These are phyloP conservation scores for Trametes maxima DNA, from an alignment of 768 basidiomycete genomes.

Conservation along the genomic window DNA sequence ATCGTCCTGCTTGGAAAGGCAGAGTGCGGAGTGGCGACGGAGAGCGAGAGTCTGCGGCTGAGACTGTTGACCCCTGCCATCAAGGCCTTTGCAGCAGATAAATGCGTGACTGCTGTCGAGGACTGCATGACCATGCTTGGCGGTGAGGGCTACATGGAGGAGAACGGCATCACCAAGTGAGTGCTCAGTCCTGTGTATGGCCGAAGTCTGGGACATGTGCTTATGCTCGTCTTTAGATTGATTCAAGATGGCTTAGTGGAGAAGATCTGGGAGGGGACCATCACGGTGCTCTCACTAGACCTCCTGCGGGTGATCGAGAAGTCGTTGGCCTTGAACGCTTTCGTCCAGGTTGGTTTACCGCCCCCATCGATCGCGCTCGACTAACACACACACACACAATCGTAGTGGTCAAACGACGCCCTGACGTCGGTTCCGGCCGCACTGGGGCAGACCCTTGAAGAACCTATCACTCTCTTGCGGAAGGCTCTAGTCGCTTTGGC, in stretches of 20 bases:
- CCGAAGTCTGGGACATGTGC: not conserved
- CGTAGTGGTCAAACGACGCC: conserved; percentile 55
- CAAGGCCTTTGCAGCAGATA: conserved; percentile 72
- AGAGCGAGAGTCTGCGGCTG: conserved; percentile 53
- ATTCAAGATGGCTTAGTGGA: conserved; percentile 75
- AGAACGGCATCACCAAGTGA: conserved; percentile 66
- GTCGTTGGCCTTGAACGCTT: conserved; percentile 46
- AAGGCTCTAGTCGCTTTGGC: conserved; percentile 44
- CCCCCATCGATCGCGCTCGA: not conserved
- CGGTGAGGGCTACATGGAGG: conserved; percentile 84
- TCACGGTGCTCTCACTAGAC: conserved; percentile 69
- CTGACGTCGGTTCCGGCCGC: conserved; percentile 44
- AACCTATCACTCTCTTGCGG: conserved; percentile 33
- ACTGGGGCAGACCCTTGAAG: conserved; percentile 34
- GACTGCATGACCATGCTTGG: conserved; percentile 76
- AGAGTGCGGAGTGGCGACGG: conserved; percentile 55
- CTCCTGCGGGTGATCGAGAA: conserved; percentile 57
- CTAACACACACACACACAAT: not conserved
- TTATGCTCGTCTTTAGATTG: conserved; percentile 34
- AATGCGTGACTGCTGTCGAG: conserved; percentile 63
- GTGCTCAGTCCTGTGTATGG: conserved; percentile 8
- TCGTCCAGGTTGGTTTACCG: conserved; percentile 46
- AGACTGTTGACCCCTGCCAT: conserved; percentile 68
- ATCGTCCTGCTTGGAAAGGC: conserved; percentile 60
- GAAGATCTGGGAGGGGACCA: conserved; percentile 83